Percentiles rank a stretch among this genome's conserved stretches.
Conservation (phyloP, 2,329 filamentous ascomycete species). For the Aureobasidium sp. region DNA sequence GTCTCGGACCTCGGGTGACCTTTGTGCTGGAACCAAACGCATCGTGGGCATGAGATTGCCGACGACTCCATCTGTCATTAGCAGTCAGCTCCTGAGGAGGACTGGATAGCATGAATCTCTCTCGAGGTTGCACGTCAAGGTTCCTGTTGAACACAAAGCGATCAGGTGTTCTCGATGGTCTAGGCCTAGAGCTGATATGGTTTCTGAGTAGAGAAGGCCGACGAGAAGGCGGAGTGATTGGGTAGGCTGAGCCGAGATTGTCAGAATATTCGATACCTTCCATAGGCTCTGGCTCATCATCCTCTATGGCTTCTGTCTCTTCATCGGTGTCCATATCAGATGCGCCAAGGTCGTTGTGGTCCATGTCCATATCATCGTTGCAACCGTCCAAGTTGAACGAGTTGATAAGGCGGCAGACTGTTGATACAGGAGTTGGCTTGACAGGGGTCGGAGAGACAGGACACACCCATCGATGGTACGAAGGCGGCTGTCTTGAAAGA, state of each 20-base stretch:
- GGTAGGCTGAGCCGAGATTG: not conserved
- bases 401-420: not conserved
- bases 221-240: not conserved
- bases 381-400: slow-evolving; percentile 1
- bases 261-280: slow-evolving; percentile 2
- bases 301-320: not conserved
- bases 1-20: not conserved
- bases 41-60: not conserved
- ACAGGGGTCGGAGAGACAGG: not conserved
- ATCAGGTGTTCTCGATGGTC: slow-evolving; percentile 38
- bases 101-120: slow-evolving; percentile 4
- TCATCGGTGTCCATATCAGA: not conserved
- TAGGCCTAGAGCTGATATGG: not conserved
- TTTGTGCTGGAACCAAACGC: not conserved
- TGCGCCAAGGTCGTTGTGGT: not conserved
- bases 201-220: not conserved
- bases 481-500: not conserved
- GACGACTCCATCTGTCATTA: not conserved
- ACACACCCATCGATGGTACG: not conserved
- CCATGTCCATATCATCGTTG: not conserved
- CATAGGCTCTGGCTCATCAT: not conserved
- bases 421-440: not conserved
- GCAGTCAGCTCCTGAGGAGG: not conserved
- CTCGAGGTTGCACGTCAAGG: not conserved
- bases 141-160: slow-evolving; percentile 46